Conservation (phyloP, 768 basidiomycete species). For the Agaricus blazei region DNA sequence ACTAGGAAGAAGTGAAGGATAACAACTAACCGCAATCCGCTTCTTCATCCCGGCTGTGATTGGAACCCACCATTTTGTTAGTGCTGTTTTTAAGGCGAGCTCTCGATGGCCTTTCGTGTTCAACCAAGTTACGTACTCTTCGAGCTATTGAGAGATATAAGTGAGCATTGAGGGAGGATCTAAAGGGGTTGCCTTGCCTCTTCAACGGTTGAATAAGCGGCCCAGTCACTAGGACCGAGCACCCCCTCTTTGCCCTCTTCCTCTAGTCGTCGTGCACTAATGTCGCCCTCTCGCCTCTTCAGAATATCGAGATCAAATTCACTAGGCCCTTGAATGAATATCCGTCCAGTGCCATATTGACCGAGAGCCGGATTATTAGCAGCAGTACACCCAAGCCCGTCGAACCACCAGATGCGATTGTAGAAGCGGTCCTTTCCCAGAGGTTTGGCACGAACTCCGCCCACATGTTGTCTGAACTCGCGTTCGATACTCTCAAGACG, state of each 20-base stretch:
- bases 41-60: conserved; percentile 75
- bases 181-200: conserved; percentile 51
- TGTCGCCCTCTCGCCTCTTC: conserved; percentile 52
- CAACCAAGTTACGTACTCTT: conserved; percentile 82
- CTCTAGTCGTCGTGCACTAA: conserved; percentile 56
- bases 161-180: conserved; percentile 7
- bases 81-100: conserved; percentile 64
- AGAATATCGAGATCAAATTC: conserved; percentile 75
- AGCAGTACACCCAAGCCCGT: conserved; percentile 86
- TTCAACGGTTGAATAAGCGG: conserved; percentile 80
- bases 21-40: conserved; percentile 59
- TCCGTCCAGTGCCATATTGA: conserved; percentile 81
- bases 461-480: conserved; percentile 87
- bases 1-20: neutral
- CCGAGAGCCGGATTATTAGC: conserved; percentile 41
- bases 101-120: conserved; percentile 92
- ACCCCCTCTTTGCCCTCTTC: conserved; percentile 81
- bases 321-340: conserved; percentile 92
- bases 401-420: conserved; percentile 98
- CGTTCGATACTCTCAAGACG: conserved; percentile 85
- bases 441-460: conserved; percentile 81
- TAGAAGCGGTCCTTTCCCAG: conserved; percentile 91
- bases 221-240: conserved; percentile 81
- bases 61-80: conserved; percentile 84
- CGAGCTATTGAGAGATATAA: conserved; percentile 46